A percentile compares a stretch with the other conserved stretches of the same genome.
phyloP scores from a whole-genome alignment of 352 stramenopile genomes.

The Albugo laibachii region DNA sequence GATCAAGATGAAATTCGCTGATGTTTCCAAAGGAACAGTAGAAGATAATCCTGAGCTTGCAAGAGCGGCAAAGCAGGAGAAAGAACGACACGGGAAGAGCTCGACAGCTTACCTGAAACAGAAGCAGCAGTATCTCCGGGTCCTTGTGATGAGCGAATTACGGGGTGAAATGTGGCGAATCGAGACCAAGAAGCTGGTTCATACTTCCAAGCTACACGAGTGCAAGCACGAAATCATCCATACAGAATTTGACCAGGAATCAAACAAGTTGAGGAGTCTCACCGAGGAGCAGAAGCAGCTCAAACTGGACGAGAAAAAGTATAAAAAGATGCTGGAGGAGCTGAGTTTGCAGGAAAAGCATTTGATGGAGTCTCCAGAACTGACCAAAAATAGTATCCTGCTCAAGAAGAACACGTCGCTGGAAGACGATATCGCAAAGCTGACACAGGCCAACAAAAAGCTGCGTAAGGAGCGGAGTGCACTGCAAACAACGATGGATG shows the following conservation, averaged over 20 bases:
- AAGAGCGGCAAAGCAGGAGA: conserved; percentile 4
- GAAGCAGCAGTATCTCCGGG: conserved; percentile 59
- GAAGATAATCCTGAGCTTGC: conserved; percentile 39
- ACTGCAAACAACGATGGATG: conserved; percentile 41
- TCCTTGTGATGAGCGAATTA: conserved; percentile 62
- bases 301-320: conserved; percentile 49
- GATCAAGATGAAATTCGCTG: conserved; percentile 60
- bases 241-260: conserved; percentile 44
- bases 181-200: conserved; percentile 63
- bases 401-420: conserved; percentile 49
- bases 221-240: conserved; percentile 59
- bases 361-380: conserved; percentile 57
- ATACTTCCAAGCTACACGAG: conserved; percentile 23
- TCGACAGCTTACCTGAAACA: conserved; percentile 55
- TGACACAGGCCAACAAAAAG: conserved; percentile 67
- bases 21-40: conserved; percentile 55
- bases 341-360: conserved; percentile 52
- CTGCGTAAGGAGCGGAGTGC: conserved; percentile 56
- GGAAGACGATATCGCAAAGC: conserved; percentile 67
- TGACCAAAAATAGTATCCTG: conserved; percentile 57
- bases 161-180: conserved; percentile 73
- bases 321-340: conserved; percentile 60
- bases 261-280: conserved; percentile 28
- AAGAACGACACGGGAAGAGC: conserved; percentile 9
- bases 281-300: conserved; percentile 58